phyloP scores from a whole-genome alignment of 371 early-diverging fungal genomes.

The Cokeromyces recurvatus region DNA sequence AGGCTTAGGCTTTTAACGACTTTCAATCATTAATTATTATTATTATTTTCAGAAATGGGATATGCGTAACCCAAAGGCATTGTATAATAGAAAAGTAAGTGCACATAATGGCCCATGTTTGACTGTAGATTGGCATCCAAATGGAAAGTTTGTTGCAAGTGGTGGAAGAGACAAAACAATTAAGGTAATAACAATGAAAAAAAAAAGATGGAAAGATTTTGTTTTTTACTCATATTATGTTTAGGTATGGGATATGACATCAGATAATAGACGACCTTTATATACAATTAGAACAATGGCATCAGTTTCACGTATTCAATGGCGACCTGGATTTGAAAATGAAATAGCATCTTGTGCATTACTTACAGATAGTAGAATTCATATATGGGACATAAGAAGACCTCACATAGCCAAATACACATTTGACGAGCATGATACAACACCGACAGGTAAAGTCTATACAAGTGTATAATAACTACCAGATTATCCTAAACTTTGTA shows the following conservation, averaged over 20 bases:
- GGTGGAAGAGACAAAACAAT: conserved; percentile 84
- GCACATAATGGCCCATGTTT: conserved; percentile 79
- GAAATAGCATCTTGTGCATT: conserved; percentile 76
- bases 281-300: conserved; percentile 70
- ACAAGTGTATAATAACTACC: background rate
- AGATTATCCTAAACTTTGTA: background rate
- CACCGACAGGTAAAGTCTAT: conserved; percentile 68
- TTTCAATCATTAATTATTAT: no score
- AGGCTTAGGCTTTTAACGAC: no score
- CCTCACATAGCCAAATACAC: conserved; percentile 70
- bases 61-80: conserved; percentile 57
- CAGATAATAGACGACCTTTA: conserved; percentile 59
- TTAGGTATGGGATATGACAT: conserved; percentile 79
- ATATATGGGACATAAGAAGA: conserved; percentile 73
- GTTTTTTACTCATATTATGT: background rate
- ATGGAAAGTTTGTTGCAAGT: conserved; percentile 71
- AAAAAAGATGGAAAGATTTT: no score
- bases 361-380: conserved; percentile 61
- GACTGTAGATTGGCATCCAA: conserved; percentile 80
- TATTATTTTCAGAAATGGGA: conserved; percentile 67
- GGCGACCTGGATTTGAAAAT: conserved; percentile 70
- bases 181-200: conserved; percentile 60
- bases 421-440: conserved; percentile 69
- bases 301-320: conserved; percentile 68
- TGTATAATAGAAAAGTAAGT: conserved; percentile 65